Percentiles rank a stretch among this genome's conserved stretches.
Evolutionary conservation across 1,139 yeast genomes (phyloP).

Genomic region (Suhomyces choctaworum): DNA sequence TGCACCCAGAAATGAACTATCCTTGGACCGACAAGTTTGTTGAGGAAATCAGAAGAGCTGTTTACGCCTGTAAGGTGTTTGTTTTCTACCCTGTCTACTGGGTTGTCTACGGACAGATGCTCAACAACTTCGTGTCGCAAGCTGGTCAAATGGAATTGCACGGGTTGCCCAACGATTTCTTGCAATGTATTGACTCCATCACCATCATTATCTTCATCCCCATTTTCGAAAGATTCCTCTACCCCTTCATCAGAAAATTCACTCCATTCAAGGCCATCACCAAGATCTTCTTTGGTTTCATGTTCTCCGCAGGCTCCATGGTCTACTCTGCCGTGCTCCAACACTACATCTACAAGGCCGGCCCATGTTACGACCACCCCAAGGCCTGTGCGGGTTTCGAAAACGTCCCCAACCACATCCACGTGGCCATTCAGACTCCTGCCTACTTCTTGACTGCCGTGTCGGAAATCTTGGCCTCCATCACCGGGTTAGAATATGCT

Average conservation of each 20-base stretch:
- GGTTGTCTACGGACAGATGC: slow-evolving; percentile 69
- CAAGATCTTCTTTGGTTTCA: slow-evolving; percentile 74
- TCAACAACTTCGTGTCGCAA: slow-evolving; percentile 62
- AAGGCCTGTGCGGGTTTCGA: slow-evolving; percentile 31
- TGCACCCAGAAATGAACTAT: slow-evolving; percentile 41
- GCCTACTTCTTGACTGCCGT: slow-evolving; percentile 62
- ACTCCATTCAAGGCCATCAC: slow-evolving; percentile 69
- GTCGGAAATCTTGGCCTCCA: slow-evolving; percentile 64
- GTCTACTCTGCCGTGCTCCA: slow-evolving; percentile 82
- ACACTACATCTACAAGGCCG: slow-evolving; percentile 66
- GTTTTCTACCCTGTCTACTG: slow-evolving; percentile 63
- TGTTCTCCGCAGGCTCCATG: slow-evolving; percentile 70
- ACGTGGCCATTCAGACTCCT: slow-evolving; percentile 64
- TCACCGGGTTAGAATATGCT: slow-evolving; percentile 69
- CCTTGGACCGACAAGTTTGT: slow-evolving; percentile 64
- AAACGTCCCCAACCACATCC: slow-evolving; percentile 50
- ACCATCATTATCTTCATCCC: slow-evolving; percentile 65
- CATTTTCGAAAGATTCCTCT: slow-evolving; percentile 51
- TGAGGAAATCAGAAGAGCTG: slow-evolving; percentile 59
- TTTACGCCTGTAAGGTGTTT: slow-evolving; percentile 65
- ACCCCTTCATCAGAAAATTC: slow-evolving; percentile 54
- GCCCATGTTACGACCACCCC: slow-evolving; percentile 76
- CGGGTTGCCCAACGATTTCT: slow-evolving; percentile 65
- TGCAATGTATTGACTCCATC: slow-evolving; percentile 63
- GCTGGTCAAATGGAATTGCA: slow-evolving; percentile 66